phyloP scores from a whole-genome alignment of 2,329 filamentous ascomycete species.

The Pseudogymnoascus sp. region DNA sequence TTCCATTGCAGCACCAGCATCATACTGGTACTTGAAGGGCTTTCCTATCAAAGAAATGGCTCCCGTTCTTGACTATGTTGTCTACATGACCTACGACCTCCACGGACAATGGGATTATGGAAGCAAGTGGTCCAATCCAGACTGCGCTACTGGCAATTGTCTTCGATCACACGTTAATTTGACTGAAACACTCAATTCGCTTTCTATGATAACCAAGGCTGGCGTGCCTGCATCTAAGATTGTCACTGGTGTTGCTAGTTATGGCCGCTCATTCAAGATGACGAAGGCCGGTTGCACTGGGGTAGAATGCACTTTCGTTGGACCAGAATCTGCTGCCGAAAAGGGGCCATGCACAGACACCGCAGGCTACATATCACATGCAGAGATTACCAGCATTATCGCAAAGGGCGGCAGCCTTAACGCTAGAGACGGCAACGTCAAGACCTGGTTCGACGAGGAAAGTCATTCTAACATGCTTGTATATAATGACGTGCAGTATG shows the following conservation, averaged over 20 bases:
- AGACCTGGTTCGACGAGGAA: too few relatives aligned
- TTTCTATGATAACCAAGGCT: conserved; percentile 34
- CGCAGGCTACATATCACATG: conserved; percentile 25
- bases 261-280: conserved; percentile 32
- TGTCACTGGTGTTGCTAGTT: conserved; percentile 29
- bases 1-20: too few relatives aligned
- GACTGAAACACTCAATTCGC: conserved; percentile 29
- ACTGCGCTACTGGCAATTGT: conserved; percentile 28
- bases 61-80: neutral
- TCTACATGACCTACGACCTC: conserved; percentile 24
- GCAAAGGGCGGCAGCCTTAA: too few relatives aligned
- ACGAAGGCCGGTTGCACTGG: conserved; percentile 22
- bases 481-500: too few relatives aligned
- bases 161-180: conserved; percentile 32
- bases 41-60: neutral
- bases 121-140: conserved; percentile 21
- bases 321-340: conserved; percentile 23
- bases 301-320: conserved; percentile 22
- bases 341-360: conserved; percentile 28
- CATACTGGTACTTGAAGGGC: neutral
- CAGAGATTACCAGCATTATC: too few relatives aligned
- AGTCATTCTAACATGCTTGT: too few relatives aligned
- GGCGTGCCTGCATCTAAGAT: conserved; percentile 25
- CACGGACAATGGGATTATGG: conserved; percentile 35
- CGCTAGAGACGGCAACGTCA: too few relatives aligned